phyloP scores from a whole-genome alignment of 2,329 filamentous ascomycete genomes.

The Harringtonia aguacate region DNA sequence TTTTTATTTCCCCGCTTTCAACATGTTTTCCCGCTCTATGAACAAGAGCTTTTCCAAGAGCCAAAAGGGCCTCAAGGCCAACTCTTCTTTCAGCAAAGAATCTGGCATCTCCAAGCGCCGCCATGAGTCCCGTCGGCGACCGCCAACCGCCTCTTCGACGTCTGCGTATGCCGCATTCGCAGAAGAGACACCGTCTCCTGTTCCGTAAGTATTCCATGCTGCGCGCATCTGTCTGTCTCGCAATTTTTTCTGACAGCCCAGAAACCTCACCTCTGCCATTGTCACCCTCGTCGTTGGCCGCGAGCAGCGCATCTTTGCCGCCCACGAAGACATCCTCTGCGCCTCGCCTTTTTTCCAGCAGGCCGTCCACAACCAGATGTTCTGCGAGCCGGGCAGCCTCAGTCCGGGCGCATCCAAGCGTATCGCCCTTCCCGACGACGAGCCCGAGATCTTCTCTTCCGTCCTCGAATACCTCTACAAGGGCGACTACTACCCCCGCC shows the following conservation, averaged over 20 bases:
- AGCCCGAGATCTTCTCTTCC: slow-evolving; percentile 83
- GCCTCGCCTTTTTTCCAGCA: slow-evolving; percentile 69
- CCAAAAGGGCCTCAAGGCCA: slow-evolving; percentile 38
- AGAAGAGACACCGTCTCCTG: slow-evolving; percentile 15
- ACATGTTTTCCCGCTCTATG: slow-evolving; percentile 37
- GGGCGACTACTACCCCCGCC: slow-evolving; percentile 80
- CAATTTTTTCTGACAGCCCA: slow-evolving; percentile 20
- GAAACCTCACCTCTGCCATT: slow-evolving; percentile 54
- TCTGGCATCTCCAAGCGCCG: slow-evolving; percentile 38
- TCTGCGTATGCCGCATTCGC: slow-evolving; percentile 18
- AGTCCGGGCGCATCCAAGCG: slow-evolving; percentile 37
- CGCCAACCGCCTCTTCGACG: slow-evolving; percentile 35
- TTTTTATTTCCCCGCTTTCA: neutral
- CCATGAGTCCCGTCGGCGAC: slow-evolving; percentile 35
- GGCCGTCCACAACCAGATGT: slow-evolving; percentile 51
- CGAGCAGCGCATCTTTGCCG: slow-evolving; percentile 79
- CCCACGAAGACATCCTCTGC: slow-evolving; percentile 76
- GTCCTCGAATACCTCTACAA: slow-evolving; percentile 90
- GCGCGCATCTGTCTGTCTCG: neutral
- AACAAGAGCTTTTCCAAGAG: slow-evolving; percentile 43
- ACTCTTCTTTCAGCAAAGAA: slow-evolving; percentile 43
- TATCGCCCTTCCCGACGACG: slow-evolving; percentile 72
- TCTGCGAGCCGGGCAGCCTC: slow-evolving; percentile 26
- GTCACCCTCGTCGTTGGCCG: slow-evolving; percentile 73
- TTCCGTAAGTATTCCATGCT: slow-evolving; percentile 26